A percentile compares a stretch with the other conserved stretches of the same genome.
Evolutionary conservation across 2,329 filamentous ascomycete species (phyloP).

Genomic region (Diplocarpon mali): DNA sequence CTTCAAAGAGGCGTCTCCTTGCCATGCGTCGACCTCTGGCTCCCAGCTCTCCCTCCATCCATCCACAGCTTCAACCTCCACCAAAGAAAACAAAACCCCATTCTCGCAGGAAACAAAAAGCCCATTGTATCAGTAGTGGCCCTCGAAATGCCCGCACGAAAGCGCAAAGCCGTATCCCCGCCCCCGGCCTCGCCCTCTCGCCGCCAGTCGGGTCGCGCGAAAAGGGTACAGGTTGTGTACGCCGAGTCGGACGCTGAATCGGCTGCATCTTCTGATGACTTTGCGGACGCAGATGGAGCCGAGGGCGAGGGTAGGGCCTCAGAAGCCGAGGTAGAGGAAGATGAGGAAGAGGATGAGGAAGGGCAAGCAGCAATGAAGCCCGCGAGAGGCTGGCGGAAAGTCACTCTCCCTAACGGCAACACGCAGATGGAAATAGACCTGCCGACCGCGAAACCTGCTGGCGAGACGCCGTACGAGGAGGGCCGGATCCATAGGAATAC

Average conservation of each 20-base stretch:
- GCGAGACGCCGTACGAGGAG: slow-evolving; percentile 39
- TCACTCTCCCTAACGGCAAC: slow-evolving; percentile 7
- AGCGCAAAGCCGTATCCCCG: slow-evolving; percentile 10
- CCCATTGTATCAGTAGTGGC: not conserved
- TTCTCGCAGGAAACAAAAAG: not conserved
- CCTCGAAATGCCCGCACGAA: slow-evolving; percentile 12
- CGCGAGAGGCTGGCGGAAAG: slow-evolving; percentile 7
- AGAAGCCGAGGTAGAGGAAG: slow-evolving; percentile 1
- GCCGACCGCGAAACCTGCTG: slow-evolving; percentile 32
- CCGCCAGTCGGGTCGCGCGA: slow-evolving; percentile 10
- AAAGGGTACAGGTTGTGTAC: slow-evolving; percentile 9
- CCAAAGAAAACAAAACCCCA: no score
- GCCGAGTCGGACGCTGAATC: slow-evolving; percentile 13
- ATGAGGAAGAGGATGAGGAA: slow-evolving; percentile 4
- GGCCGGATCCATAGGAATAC: slow-evolving; percentile 46
- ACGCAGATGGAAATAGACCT: slow-evolving; percentile 30
- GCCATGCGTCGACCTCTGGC: no score
- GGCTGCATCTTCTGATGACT: slow-evolving; percentile 7
- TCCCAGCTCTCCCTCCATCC: no score
- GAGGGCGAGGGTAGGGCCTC: slow-evolving; percentile 1
- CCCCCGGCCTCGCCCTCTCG: slow-evolving; percentile 4
- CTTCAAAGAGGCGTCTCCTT: no score
- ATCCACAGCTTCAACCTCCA: no score
- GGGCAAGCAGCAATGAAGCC: not conserved
- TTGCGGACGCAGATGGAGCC: not conserved